Conservation (phyloP, 495 filamentous ascomycete species). For the Darksidea phi region DNA sequence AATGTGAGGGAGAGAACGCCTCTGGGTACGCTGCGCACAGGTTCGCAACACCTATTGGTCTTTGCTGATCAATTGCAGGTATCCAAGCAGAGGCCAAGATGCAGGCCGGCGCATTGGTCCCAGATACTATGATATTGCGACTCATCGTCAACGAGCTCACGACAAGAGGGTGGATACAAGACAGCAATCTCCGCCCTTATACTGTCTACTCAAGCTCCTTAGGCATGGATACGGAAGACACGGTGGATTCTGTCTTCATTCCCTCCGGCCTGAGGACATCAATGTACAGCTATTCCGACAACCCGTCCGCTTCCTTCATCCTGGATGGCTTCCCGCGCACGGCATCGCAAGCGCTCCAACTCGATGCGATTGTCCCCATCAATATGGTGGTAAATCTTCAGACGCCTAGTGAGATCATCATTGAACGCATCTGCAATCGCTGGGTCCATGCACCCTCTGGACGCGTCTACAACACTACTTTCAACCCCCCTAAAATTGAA, state of each 20-base stretch:
- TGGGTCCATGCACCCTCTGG: slow-evolving; percentile 95
- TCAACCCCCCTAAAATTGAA: slow-evolving; percentile 76
- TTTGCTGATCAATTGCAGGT: slow-evolving; percentile 51
- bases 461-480: slow-evolving; percentile 88
- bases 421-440: slow-evolving; percentile 82
- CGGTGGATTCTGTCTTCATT: slow-evolving; percentile 44
- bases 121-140: slow-evolving; percentile 85
- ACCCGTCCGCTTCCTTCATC: slow-evolving; percentile 81
- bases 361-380: slow-evolving; percentile 80
- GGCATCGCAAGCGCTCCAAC: slow-evolving; percentile 67
- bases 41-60: not conserved
- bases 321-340: slow-evolving; percentile 96
- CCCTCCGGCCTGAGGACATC: slow-evolving; percentile 26
- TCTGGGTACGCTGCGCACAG: slow-evolving; percentile 60
- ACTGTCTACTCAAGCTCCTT: slow-evolving; percentile 37
- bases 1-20: slow-evolving; percentile 81
- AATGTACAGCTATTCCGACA: slow-evolving; percentile 53
- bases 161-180: slow-evolving; percentile 74
- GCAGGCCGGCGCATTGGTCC: slow-evolving; percentile 77
- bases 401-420: slow-evolving; percentile 72
- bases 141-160: slow-evolving; percentile 86
- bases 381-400: slow-evolving; percentile 78
- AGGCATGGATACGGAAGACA: slow-evolving; percentile 21
- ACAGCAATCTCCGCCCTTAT: slow-evolving; percentile 44
- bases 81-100: slow-evolving; percentile 86